phyloP scores from a whole-genome alignment of 208 protist species.

The Acanthamoeba rhysodes region DNA sequence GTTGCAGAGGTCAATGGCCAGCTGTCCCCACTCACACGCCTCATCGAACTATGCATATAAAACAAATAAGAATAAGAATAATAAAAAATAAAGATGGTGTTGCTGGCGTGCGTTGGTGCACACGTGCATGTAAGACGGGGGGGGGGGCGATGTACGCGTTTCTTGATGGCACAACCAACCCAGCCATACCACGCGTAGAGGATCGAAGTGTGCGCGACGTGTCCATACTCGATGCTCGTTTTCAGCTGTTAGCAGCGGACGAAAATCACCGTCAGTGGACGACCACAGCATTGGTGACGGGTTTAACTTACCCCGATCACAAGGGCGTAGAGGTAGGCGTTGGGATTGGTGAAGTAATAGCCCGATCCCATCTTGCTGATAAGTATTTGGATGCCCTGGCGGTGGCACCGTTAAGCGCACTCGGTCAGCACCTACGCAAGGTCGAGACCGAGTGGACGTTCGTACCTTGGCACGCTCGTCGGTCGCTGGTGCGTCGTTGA shows the following conservation, averaged over 20 bases:
- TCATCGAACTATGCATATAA: not conserved
- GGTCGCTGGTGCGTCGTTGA: not conserved
- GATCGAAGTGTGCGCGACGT: not conserved
- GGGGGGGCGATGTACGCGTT: not conserved
- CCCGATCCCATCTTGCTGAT: slow-evolving; percentile 50
- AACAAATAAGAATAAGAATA: too few relatives aligned
- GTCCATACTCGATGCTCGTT: slow-evolving; percentile 30
- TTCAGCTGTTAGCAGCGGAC: not conserved
- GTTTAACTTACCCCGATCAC: not conserved
- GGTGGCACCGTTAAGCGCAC: too few relatives aligned
- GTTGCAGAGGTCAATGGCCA: not conserved
- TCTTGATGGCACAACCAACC: slow-evolving; percentile 11
- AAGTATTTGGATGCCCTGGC: not conserved
- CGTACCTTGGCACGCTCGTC: slow-evolving; percentile 39
- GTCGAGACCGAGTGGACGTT: too few relatives aligned
- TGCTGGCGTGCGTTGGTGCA: too few relatives aligned
- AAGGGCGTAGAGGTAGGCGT: not conserved
- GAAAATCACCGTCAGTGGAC: too few relatives aligned
- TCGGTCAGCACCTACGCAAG: too few relatives aligned
- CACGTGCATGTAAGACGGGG: too few relatives aligned
- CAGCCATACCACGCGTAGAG: slow-evolving; percentile 64
- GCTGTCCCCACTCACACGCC: slow-evolving; percentile 18
- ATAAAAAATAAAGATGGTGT: too few relatives aligned
- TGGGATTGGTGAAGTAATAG: not conserved
- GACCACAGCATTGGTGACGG: not conserved